Evolutionary conservation across 2,329 filamentous ascomycete genomes (phyloP), one percentile per base, ranked within the genome.

Genomic region (Penicillium sp.): DNA sequence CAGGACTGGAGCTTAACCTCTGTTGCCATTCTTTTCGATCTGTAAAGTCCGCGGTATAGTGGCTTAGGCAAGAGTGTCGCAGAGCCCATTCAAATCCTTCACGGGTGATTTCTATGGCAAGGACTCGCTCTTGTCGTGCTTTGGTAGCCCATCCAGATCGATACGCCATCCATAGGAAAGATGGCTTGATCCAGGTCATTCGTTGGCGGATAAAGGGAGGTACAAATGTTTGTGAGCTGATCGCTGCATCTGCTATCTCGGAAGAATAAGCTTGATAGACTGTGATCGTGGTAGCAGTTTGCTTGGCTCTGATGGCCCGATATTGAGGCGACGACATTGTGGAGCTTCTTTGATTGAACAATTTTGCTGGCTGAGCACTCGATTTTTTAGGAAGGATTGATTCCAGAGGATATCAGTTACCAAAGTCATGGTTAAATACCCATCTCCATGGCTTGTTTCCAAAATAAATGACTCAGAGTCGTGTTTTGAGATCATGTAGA

Each of bases 181-280:
- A 82, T 0, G 83, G 83, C 63, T 87, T 87, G 59, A 87, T 80
- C 84, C 84, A 87, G 4, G 84, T 87, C 83, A 85, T 86, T 48
- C 84, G 79, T 1, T 69, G 69, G n/a, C 73, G 72, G 13, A 69
- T 74, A 70, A 86, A 87, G 6, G 75, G 69, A 2, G 81, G 73
- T 45, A 78, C 70, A 39, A 87, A 78, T 8, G 72, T 78, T 61
- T 86, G 83, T 2, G 70, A 51, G 3, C 69, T 48, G 6, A 86
- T 74, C 5, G 84, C 84, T 4, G 81, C 73, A 13, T 69, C 57
- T 14, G 83, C 83, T 63, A 86, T 87, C 40, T 71, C 60, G 18
- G 69, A 38, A 24, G 76, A 77, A 70, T 86, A 87, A 21, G 83
- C 84, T 69, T 87, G 84, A 68, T 87, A 87, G 53, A 87, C 77